Conservation (phyloP, 331 rosid genomes). For the Malus hybrid region DNA sequence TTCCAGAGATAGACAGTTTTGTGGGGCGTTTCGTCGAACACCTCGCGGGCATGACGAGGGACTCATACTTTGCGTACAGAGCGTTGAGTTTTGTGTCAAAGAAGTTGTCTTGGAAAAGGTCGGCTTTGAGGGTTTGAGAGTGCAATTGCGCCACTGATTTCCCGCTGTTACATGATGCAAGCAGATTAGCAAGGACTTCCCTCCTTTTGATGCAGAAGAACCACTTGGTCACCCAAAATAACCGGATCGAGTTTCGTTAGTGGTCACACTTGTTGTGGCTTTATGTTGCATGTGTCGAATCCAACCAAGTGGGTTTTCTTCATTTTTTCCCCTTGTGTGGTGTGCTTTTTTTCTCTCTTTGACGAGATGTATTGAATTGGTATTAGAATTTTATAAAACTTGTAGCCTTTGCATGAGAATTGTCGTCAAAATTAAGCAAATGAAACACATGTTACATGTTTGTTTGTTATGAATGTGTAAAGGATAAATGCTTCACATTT, state of each 20-base stretch:
- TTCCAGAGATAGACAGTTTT: constrained; percentile 52
- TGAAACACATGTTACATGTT: no score
- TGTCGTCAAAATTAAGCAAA: no score
- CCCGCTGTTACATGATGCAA: constrained; percentile 31
- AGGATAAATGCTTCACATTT: no score
- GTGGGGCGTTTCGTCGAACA: constrained; percentile 58
- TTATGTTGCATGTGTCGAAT: neutral
- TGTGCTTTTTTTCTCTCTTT: no score
- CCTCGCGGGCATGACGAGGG: constrained; percentile 37
- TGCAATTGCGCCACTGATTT: constrained; percentile 38
- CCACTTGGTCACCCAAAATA: neutral
- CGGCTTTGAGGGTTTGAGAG: constrained; percentile 35
- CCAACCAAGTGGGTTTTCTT: neutral
- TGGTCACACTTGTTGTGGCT: neutral
- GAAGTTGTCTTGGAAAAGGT: constrained; percentile 44
- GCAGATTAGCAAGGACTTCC: constrained; percentile 31
- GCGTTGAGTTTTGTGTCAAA: constrained; percentile 53
- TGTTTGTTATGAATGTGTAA: no score
- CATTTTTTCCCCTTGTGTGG: no score
- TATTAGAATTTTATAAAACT: no score
- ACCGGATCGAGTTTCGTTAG: neutral
- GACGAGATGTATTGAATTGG: no score
- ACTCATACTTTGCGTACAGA: constrained; percentile 28
- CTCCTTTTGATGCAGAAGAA: constrained; percentile 33
- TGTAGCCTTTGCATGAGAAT: no score